Base-by-base conservation (phyloP, 2,329 filamentous ascomycete species). In the Alternaria dauci region DNA sequence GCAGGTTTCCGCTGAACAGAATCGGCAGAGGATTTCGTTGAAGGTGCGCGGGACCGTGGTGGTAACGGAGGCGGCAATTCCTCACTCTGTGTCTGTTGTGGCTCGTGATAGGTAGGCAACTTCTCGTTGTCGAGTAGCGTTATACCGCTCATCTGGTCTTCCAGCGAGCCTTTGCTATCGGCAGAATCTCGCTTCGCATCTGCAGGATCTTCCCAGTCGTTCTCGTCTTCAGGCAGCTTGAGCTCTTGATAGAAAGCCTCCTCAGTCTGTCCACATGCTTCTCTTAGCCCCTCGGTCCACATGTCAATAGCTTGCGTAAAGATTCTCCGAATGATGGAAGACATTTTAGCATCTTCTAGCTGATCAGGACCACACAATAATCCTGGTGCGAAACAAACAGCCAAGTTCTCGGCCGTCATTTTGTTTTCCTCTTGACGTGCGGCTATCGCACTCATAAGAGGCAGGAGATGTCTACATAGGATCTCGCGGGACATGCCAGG, bases 331-430 rank as follows among this genome's bases (percentile, higher is more conserved):
- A 86, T 76, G 16, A 85, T 81, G 2, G 79, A 80, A 4, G 83
- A 84, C 71, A 85, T 81, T 65, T 84, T 85, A 0, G 82, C 83
- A 62, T 87, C 85, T 61, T 85, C 82, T 39, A 86, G 74, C 65
- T 85, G 84, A 69, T 87, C 82, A 4, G 83, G 81, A 0, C 84
- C 84, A 62, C 81, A 81, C 12, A 86, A 69, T 4, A 87, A 71
- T 39, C 82, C 81, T 38, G 85, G 84, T 3, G 83, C 82, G 67
- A 87, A 83, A 67, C 84, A 85, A 7, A 86, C 83, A 14, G 84
- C 82, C 36, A 87, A 68, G 50, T 86, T 86, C 47, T 82, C 81
- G 0, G 84, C 71, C 4, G 77, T 83, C 85, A 87, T 87, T 65
- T 85, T 85, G 74, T 87, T 87, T 48, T 79, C 63, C n/a, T 80